These are phyloP conservation scores for Colletotrichum sp. DNA, from an alignment of 2,329 filamentous ascomycete species.

Conservation along the genomic window DNA sequence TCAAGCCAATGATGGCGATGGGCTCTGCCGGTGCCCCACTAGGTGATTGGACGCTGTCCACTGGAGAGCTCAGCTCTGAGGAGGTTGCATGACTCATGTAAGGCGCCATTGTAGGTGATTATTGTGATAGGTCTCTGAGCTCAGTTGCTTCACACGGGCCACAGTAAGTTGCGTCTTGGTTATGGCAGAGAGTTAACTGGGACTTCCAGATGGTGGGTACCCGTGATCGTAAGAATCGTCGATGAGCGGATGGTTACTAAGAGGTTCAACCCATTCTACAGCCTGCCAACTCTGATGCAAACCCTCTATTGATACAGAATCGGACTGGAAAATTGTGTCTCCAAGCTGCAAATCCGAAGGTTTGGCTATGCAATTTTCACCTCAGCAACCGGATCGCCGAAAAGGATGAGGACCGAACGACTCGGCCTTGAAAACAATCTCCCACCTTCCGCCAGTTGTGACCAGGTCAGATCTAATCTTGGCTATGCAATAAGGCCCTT, in stretches of 20 bases:
- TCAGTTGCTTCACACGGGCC: background rate
- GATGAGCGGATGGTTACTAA: background rate
- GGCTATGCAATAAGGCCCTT: background rate
- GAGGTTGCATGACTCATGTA: conserved; percentile 2
- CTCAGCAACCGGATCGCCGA: background rate
- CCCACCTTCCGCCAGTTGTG: background rate
- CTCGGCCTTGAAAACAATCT: background rate
- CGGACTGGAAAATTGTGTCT: background rate
- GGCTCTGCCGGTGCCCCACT: background rate
- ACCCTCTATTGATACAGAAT: background rate
- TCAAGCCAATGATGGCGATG: conserved; percentile 26
- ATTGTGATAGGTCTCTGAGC: background rate
- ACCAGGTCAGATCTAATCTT: background rate
- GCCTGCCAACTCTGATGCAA: background rate
- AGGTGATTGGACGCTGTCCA: background rate
- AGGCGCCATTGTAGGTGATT: background rate
- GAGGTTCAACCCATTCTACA: background rate
- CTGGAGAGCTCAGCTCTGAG: background rate
- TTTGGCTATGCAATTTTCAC: background rate
- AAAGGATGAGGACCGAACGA: background rate
- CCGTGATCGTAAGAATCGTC: background rate
- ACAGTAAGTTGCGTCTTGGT: background rate
- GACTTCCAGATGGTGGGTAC: background rate
- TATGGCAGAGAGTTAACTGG: background rate
- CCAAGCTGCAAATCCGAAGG: background rate